Base-by-base conservation (phyloP, 2,329 filamentous ascomycete genomes). In the Hypoxylon sp. region DNA sequence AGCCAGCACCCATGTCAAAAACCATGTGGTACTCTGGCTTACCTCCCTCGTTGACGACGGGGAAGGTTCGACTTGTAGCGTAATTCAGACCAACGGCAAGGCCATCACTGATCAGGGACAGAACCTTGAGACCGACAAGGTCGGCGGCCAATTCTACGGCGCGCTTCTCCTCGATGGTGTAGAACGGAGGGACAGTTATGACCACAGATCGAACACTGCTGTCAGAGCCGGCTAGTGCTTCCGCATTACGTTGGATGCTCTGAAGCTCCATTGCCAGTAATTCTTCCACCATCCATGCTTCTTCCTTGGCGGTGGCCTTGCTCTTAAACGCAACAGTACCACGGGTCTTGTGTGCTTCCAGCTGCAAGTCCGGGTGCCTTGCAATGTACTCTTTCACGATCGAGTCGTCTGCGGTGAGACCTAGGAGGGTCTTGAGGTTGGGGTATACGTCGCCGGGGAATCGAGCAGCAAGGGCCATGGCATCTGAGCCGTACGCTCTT, bases 1-100 rank as follows among this genome's bases (percentile, higher is more conserved):
- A 98, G 3, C 96, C 96, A 73, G 96, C 94, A 73, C 96, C 96
- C 94, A 99, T 98, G 78, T 99, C 96, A 77, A 96, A 99, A 31
- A 99, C 89, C 79, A 99, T 83, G 82, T 99, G 93, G 75, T 94
- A 89, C 81, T 99, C 96, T 0, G 96, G 91, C 83, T 94, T 94
- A 71, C 88, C 91, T 60, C 93, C 93, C 59, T 96, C 91, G 61
- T 89, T 92, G 67, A 96, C 85, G 74, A 89, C 93, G 39, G 94
- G 93, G 80, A 98, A 99, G 15, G 92, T 93, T 75, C 96, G 89
- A 76, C 89, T 92, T 29, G 94, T 98, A 47, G 96, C 96, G 80
- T 98, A 99, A 82, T 99, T 97, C 73, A 99, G 82, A 27, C 94
- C 96, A 64, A 99, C 95, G 32, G 96, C 94, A 68, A 98, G 82